phyloP scores from a whole-genome alignment of 2,329 filamentous ascomycete genomes.

The Biscogniauxia sp. region DNA sequence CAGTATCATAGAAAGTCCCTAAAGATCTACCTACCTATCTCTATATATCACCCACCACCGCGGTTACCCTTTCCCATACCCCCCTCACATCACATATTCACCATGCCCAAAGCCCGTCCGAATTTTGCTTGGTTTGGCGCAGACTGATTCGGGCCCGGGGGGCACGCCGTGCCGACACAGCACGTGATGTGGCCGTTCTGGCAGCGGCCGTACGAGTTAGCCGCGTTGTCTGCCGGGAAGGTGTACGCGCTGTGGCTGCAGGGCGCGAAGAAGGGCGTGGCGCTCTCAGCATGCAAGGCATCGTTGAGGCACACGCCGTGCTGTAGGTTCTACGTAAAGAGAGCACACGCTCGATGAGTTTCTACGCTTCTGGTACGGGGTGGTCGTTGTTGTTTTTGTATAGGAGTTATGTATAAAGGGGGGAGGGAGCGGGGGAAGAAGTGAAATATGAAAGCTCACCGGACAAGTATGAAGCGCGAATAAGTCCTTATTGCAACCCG shows the following conservation, averaged over 20 bases:
- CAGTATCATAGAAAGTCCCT: too few relatives aligned
- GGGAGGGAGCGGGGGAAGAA: not conserved
- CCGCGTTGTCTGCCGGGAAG: constrained; percentile 17
- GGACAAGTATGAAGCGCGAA: constrained; percentile 14
- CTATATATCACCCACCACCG: too few relatives aligned
- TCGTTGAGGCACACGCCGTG: constrained; percentile 22
- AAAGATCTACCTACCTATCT: too few relatives aligned
- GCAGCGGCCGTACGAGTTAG: constrained; percentile 19
- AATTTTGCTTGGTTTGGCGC: not conserved
- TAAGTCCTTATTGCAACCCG: constrained; percentile 24
- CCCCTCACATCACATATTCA: not conserved
- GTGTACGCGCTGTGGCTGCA: constrained; percentile 25
- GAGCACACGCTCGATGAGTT: not conserved
- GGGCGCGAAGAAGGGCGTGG: constrained; percentile 20
- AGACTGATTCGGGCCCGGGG: constrained; percentile 12
- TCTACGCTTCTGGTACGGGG: not conserved
- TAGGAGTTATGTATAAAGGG: too few relatives aligned
- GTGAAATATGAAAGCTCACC: constrained; percentile 5
- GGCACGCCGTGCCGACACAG: constrained; percentile 17
- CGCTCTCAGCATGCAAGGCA: constrained; percentile 1
- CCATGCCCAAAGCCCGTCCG: not conserved
- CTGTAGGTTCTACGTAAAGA: constrained; percentile 6
- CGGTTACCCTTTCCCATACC: too few relatives aligned
- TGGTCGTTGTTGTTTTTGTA: too few relatives aligned
- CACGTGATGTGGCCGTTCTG: constrained; percentile 18